A percentile compares a stretch with the other conserved stretches of the same genome.
Conservation (phyloP, 192 early-diverging fungal genomes). For the Entomortierella beljakovae region DNA sequence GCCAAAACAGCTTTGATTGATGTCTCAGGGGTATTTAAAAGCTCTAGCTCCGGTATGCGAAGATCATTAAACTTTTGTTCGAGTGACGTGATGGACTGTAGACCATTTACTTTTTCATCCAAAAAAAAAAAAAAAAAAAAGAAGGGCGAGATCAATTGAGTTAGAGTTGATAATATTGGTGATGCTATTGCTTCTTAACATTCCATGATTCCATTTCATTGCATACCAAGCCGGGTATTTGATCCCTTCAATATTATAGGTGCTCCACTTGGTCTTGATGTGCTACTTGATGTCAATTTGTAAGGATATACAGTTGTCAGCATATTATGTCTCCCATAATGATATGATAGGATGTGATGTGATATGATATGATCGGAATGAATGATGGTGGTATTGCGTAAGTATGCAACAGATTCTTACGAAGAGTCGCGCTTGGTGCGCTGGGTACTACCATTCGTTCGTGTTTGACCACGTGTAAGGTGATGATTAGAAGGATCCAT, state of each 20-base stretch:
- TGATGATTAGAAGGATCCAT: slow-evolving; percentile 34
- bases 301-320: background rate
- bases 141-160: background rate
- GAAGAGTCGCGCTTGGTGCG: slow-evolving; percentile 19
- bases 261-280: background rate
- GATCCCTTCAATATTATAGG: slow-evolving; percentile 47
- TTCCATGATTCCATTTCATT: background rate
- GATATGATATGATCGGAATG: too few species aligned
- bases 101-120: slow-evolving; percentile 61
- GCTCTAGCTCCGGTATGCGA: slow-evolving; percentile 67
- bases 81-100: slow-evolving; percentile 63
- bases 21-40: slow-evolving; percentile 65
- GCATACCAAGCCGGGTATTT: slow-evolving; percentile 48
- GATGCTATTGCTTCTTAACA: background rate
- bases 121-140: background rate
- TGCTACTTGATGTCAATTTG: background rate
- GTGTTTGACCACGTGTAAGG: slow-evolving; percentile 7
- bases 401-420: slow-evolving; percentile 9
- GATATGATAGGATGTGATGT: too few species aligned
- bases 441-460: slow-evolving; percentile 27
- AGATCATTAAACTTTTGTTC: slow-evolving; percentile 65
- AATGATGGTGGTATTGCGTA: background rate
- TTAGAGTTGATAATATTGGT: background rate
- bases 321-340: background rate
- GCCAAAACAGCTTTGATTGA: slow-evolving; percentile 61